These are phyloP conservation scores for Pleurotus pulmonarius DNA, from an alignment of 768 basidiomycete species.

Conservation along the genomic window DNA sequence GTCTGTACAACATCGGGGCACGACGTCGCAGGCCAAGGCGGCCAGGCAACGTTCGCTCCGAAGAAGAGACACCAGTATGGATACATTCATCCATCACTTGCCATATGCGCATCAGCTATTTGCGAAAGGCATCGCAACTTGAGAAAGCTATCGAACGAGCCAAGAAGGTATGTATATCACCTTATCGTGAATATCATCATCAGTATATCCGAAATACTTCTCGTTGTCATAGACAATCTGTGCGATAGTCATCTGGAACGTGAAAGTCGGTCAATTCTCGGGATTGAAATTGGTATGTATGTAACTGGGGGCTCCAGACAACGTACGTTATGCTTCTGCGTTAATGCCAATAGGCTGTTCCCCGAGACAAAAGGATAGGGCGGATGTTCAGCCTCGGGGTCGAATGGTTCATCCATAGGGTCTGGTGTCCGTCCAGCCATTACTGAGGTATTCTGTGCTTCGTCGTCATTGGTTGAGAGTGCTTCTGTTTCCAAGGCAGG, in stretches of 20 bases:
- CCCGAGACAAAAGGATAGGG: constrained; percentile 84
- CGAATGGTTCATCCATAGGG: constrained; percentile 2
- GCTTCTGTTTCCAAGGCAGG: neutral
- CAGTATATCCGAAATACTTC: constrained; percentile 70
- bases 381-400: constrained; percentile 45
- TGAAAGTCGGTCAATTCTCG: constrained; percentile 2
- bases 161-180: constrained; percentile 24
- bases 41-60: constrained; percentile 83
- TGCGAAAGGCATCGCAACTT: neutral
- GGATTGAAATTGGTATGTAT: no score
- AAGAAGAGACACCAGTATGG: constrained; percentile 75
- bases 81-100: constrained; percentile 92
- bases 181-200: constrained; percentile 73
- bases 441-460: neutral
- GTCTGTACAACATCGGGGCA: constrained; percentile 84
- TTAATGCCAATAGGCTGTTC: constrained; percentile 68
- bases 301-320: neutral
- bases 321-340: constrained; percentile 79
- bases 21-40: constrained; percentile 73
- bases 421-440: constrained; percentile 6
- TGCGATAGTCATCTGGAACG: constrained; percentile 79
- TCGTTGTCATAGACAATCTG: constrained; percentile 95
- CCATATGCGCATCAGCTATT: constrained; percentile 75
- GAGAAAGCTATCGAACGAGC: no score
- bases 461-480: constrained; percentile 1